Conservation (phyloP, 2,329 filamentous ascomycete species). For the Magnaporthiopsis rhizophila region DNA sequence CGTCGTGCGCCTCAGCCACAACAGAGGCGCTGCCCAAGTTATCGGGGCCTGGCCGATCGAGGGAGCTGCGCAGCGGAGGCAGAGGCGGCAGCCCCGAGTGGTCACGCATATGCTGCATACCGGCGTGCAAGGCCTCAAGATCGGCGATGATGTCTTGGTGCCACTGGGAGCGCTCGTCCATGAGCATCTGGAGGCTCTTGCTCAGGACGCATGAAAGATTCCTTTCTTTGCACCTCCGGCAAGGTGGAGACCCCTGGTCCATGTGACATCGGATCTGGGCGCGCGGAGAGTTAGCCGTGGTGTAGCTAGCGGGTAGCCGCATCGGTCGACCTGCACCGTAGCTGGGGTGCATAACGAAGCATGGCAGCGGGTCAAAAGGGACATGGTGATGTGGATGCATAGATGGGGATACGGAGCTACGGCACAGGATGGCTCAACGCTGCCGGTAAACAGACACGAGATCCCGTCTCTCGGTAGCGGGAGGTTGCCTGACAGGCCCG, state of each 20-base stretch:
- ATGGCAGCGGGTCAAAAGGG: background rate
- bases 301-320: background rate
- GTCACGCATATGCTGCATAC: conserved; percentile 10
- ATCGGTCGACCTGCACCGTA: background rate
- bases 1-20: conserved; percentile 8
- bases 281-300: background rate
- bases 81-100: conserved; percentile 4
- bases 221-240: conserved; percentile 27
- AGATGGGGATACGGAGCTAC: too few relatives aligned
- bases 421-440: too few relatives aligned
- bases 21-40: background rate
- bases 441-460: background rate
- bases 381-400: background rate
- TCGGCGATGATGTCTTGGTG: conserved; percentile 7
- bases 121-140: conserved; percentile 8
- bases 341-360: background rate
- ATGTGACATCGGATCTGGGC: conserved; percentile 33
- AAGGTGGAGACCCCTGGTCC: conserved; percentile 30
- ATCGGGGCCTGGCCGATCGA: background rate
- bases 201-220: conserved; percentile 30
- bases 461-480: background rate
- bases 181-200: conserved; percentile 33
- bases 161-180: conserved; percentile 31
- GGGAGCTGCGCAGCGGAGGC: conserved; percentile 5
- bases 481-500: background rate